Evolutionary conservation across 2,329 filamentous ascomycete genomes (phyloP).

Genomic region (Nakataea oryzae): DNA sequence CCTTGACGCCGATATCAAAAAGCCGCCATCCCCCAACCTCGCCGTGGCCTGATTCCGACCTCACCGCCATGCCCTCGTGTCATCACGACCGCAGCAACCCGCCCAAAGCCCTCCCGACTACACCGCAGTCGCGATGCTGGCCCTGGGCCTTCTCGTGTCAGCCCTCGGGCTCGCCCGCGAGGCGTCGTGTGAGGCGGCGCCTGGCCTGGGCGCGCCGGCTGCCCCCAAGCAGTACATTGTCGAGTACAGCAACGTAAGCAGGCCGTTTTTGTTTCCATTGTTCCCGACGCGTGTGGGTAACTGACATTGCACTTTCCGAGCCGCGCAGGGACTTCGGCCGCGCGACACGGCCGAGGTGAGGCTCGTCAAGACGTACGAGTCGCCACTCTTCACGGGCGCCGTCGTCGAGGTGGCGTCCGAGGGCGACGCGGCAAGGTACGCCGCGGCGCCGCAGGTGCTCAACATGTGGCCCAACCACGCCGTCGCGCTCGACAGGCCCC

Average conservation of each 20-base stretch:
- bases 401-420: not conserved
- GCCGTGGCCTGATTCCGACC: no score
- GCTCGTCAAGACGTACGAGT: not conserved
- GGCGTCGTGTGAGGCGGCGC: not conserved
- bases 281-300: not conserved
- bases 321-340: not conserved
- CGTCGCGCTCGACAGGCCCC: not conserved
- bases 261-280: not conserved
- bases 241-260: not conserved
- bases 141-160: not conserved
- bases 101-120: not conserved
- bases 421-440: not conserved
- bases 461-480: slow-evolving; percentile 1
- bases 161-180: not conserved
- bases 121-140: slow-evolving; percentile 1
- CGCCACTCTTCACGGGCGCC: slow-evolving; percentile 1
- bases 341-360: not conserved
- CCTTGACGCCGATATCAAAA: not conserved
- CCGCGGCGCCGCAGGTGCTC: not conserved
- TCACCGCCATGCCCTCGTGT: not conserved
- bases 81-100: not conserved
- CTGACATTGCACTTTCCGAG: not conserved
- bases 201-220: no score
- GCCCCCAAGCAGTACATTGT: slow-evolving; percentile 1
- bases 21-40: no score